phyloP scores from a whole-genome alignment of 2,329 filamentous ascomycete species.

The Beauveria medogensis region DNA sequence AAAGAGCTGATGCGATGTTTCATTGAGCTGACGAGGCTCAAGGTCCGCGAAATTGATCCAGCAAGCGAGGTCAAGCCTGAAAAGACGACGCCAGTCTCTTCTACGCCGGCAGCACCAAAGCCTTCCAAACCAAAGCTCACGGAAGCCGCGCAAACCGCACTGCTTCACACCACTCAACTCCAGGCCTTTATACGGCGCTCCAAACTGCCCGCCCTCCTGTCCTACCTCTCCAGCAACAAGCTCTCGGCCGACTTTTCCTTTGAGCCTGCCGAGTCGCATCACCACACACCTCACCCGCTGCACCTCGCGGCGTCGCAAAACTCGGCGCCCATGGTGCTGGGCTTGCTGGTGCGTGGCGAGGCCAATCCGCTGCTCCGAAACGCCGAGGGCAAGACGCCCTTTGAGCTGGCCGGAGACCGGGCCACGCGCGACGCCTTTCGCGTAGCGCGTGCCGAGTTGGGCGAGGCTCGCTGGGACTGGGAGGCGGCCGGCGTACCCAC shows the following conservation, averaged over 20 bases:
- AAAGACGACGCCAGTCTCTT: slow-evolving; percentile 24
- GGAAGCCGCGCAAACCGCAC: slow-evolving; percentile 75
- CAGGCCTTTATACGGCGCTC: slow-evolving; percentile 82
- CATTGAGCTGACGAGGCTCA: slow-evolving; percentile 84
- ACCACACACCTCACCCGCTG: slow-evolving; percentile 75
- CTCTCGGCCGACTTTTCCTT: slow-evolving; percentile 69
- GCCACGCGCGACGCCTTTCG: slow-evolving; percentile 86
- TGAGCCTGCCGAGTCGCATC: slow-evolving; percentile 59
- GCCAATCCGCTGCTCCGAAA: slow-evolving; percentile 68
- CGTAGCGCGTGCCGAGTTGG: slow-evolving; percentile 73
- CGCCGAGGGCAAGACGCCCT: slow-evolving; percentile 72
- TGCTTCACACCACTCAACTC: slow-evolving; percentile 81
- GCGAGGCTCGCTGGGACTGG: slow-evolving; percentile 74
- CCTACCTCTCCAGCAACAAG: slow-evolving; percentile 72
- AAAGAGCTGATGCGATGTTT: slow-evolving; percentile 92
- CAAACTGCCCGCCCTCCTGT: slow-evolving; percentile 77
- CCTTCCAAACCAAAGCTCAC: slow-evolving; percentile 56
- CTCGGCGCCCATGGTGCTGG: slow-evolving; percentile 65
- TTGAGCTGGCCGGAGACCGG: slow-evolving; percentile 80
- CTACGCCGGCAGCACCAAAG: slow-evolving; percentile 36
- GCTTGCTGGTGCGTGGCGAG: slow-evolving; percentile 64
- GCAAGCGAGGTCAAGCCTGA: slow-evolving; percentile 42
- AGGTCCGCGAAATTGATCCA: slow-evolving; percentile 71
- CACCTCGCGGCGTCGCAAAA: slow-evolving; percentile 78
- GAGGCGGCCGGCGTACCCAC: slow-evolving; percentile 63